Conservation (phyloP, 179 eudicot species). For the Spinacia oleracea region DNA sequence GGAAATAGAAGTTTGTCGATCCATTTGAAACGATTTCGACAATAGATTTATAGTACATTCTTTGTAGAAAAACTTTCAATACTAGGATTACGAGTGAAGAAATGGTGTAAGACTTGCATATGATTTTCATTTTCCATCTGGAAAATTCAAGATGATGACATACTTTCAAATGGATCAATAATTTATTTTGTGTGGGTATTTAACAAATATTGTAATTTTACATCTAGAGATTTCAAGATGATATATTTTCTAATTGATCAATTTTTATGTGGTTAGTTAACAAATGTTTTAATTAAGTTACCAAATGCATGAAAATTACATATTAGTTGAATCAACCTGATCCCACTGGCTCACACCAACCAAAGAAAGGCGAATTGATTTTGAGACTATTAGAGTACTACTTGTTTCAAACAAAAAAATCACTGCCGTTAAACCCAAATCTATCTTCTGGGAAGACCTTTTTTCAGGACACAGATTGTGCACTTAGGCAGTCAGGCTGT, state of each 20-base stretch:
- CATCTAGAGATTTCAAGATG: too few species aligned
- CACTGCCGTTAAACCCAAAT: neutral
- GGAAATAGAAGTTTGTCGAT: neutral
- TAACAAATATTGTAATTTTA: too few species aligned
- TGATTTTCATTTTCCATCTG: neutral
- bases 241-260: too few species aligned
- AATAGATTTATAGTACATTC: neutral
- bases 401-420: neutral
- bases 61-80: neutral
- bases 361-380: neutral
- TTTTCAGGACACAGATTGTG: neutral
- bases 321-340: neutral
- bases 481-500: neutral
- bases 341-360: neutral
- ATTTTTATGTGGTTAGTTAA: too few species aligned
- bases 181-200: neutral
- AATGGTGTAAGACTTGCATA: neutral
- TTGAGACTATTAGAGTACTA: neutral
- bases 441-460: neutral
- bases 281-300: neutral
- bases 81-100: neutral
- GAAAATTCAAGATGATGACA: neutral
- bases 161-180: neutral
- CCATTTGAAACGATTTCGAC: too few species aligned
- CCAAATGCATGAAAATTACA: neutral